Evolutionary conservation across 1,139 yeast species (phyloP).

Genomic region (Hemisphaericaspora xylanilytica): DNA sequence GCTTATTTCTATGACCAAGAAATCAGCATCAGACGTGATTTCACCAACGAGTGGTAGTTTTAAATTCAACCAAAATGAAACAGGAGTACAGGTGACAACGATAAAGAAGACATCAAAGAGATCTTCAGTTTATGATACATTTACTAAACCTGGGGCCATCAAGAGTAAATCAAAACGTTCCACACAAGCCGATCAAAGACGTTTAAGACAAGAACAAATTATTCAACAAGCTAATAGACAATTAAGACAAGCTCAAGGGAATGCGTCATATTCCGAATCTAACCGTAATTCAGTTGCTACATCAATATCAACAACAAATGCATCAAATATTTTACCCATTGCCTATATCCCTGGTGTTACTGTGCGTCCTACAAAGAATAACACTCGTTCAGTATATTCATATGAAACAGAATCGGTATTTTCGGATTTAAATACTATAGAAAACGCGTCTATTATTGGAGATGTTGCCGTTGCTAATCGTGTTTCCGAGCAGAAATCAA

Average conservation of each 20-base stretch:
- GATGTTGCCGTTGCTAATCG: constrained; percentile 37
- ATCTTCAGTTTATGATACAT: constrained; percentile 45
- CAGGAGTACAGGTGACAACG: not conserved
- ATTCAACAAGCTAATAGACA: constrained; percentile 14
- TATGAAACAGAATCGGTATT: constrained; percentile 51
- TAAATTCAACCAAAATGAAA: not conserved
- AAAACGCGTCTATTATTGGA: constrained; percentile 56
- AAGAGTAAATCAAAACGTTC: constrained; percentile 11
- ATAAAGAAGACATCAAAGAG: constrained; percentile 20
- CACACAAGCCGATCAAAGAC: constrained; percentile 13
- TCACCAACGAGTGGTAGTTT: constrained; percentile 3
- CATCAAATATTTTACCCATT: constrained; percentile 87
- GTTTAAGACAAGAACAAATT: constrained; percentile 24
- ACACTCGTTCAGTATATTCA: constrained; percentile 48
- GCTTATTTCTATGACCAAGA: constrained; percentile 8
- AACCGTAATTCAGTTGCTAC: constrained; percentile 51
- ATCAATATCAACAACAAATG: constrained; percentile 64
- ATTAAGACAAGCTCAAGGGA: constrained; percentile 11
- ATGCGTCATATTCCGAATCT: constrained; percentile 22
- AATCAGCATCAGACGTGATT: not conserved
- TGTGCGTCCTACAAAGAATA: constrained; percentile 52
- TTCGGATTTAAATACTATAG: constrained; percentile 51
- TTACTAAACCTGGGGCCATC: constrained; percentile 34
- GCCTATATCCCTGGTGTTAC: constrained; percentile 95
- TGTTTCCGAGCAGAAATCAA: constrained; percentile 12